Base-by-base conservation (phyloP, 768 basidiomycete genomes). In the Tulasnella calospora region DNA sequence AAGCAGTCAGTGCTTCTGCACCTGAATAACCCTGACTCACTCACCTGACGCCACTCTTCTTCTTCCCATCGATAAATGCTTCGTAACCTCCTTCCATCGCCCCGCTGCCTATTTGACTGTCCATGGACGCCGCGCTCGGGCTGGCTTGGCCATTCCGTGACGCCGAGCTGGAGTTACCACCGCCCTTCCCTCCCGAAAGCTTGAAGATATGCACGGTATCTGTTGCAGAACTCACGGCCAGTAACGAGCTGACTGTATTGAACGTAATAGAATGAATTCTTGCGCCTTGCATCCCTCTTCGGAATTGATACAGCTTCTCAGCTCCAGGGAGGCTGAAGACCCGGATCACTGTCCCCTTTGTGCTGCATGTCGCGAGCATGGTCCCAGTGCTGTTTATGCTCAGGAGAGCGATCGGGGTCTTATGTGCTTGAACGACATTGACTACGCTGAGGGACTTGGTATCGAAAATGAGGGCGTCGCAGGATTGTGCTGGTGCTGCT, bases 131-230 rank as follows among this genome's bases (percentile, higher is more conserved):
- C 38, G 89, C 87, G 30, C 57, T 61, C 8, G 91, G 91, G 81
- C 91, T 93, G 55, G 86, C 84, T 19, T 88, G 85, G 78, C 78
- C 73, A 46, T 41, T 72, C 57, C 73, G 40, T 57, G 67, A 7
- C 17, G 61, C 38, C 41, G 77, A 36, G 9, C 57, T 79, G 79
- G 70, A 71, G 47, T 71, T 80, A 7, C 30, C 73, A 46, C 76
- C 73, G 81, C 83, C 74, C 80, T 82, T 71, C 75, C 85, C 83
- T 21, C 84, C 84, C n/a, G 83, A 79, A 0, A 98, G 87, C 85
- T 94, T 95, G 87, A 97, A 99, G 47, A 99, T 92, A 84, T 99
- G 98, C 19, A 99, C 95, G 17, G 97, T 99, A 80, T 95, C 96
- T 79, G 95, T 94, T 74, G 94, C 96, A 13, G 91, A 92, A 82